phyloP scores from a whole-genome alignment of 768 basidiomycete genomes.

The Boletus insuetus region DNA sequence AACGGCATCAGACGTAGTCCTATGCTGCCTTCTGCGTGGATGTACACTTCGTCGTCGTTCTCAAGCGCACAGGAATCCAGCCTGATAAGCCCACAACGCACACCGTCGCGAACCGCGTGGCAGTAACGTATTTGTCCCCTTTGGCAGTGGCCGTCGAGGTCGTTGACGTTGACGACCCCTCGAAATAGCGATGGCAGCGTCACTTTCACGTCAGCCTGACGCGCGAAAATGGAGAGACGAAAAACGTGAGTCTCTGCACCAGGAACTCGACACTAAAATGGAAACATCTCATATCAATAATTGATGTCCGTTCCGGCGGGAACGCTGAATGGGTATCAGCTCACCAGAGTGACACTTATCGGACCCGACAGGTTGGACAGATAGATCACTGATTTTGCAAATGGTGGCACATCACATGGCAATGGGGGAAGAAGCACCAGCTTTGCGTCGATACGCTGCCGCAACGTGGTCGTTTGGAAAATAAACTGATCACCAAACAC shows the following conservation, averaged over 20 bases:
- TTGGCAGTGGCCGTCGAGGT: slow-evolving; percentile 8
- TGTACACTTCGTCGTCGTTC: slow-evolving; percentile 28
- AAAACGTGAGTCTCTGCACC: slow-evolving; percentile 29
- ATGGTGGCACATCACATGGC: slow-evolving; percentile 26
- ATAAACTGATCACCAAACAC: slow-evolving; percentile 31
- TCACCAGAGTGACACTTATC: slow-evolving; percentile 25
- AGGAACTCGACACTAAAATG: slow-evolving; percentile 22
- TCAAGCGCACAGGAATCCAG: slow-evolving; percentile 18
- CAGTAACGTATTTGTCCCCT: slow-evolving; percentile 18
- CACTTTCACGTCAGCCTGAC: slow-evolving; percentile 28
- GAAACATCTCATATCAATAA: slow-evolving; percentile 3
- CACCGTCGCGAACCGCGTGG: slow-evolving; percentile 23
- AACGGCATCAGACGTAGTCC: slow-evolving; percentile 18
- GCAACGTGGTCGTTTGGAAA: slow-evolving; percentile 21
- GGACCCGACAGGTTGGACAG: slow-evolving; percentile 28
- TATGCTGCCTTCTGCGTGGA: slow-evolving; percentile 28
- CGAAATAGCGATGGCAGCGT: slow-evolving; percentile 27
- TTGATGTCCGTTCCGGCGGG: neutral
- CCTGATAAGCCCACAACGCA: slow-evolving; percentile 23
- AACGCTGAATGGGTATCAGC: slow-evolving; percentile 8
- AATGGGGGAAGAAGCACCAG: slow-evolving; percentile 26
- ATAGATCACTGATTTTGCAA: slow-evolving; percentile 35
- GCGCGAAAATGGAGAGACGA: slow-evolving; percentile 29
- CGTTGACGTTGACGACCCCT: slow-evolving; percentile 26
- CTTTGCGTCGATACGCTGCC: slow-evolving; percentile 27